These are phyloP conservation scores for Leccinum obscurum DNA, from an alignment of 768 basidiomycete genomes.

Conservation along the genomic window DNA sequence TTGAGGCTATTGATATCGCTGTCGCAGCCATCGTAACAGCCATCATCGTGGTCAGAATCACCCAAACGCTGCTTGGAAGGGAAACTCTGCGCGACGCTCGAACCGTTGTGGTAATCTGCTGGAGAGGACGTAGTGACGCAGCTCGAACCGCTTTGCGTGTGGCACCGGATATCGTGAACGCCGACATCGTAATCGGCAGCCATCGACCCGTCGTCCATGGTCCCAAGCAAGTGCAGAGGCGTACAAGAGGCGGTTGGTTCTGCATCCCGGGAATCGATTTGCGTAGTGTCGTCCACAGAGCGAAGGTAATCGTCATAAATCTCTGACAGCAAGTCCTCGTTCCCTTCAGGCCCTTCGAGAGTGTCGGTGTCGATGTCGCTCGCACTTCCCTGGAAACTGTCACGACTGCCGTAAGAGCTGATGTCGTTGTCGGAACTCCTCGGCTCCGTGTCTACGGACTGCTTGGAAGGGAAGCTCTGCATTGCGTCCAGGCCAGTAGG, in stretches of 20 bases:
- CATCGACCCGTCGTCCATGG: background rate
- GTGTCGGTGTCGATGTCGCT: background rate
- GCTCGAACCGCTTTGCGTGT: background rate
- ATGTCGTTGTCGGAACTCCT: background rate
- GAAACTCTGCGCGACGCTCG: background rate
- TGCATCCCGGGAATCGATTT: background rate
- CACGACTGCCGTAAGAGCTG: background rate
- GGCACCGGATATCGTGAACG: background rate
- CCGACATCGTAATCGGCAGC: background rate
- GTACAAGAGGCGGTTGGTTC: too few relatives aligned
- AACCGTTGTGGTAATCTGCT: too few relatives aligned
- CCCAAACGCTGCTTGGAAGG: background rate
- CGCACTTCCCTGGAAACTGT: background rate
- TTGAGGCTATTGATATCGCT: background rate
- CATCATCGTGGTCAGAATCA: background rate
- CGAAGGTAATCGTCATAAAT: background rate
- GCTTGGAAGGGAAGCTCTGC: background rate
- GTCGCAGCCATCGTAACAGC: background rate
- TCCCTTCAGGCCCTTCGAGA: background rate
- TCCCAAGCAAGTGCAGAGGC: too few relatives aligned
- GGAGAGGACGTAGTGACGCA: background rate
- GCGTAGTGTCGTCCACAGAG: too few relatives aligned
- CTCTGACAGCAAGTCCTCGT: background rate
- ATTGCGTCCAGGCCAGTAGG: background rate
- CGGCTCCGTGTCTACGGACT: background rate